These are phyloP conservation scores for Fusarium lateritium DNA, from an alignment of 2,329 filamentous ascomycete genomes.

Conservation along the genomic window DNA sequence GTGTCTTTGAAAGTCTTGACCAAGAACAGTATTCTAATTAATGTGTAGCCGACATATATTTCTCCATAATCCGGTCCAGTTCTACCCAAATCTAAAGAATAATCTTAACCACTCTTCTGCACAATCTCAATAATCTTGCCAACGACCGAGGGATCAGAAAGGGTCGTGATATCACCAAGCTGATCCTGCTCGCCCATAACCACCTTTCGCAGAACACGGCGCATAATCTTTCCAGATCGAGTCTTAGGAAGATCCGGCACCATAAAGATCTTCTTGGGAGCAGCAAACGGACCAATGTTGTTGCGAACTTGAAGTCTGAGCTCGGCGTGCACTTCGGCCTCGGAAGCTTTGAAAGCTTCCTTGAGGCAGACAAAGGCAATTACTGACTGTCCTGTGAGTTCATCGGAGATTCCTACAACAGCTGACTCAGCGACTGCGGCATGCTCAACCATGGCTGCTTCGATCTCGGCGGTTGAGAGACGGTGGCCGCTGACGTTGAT, in stretches of 20 bases:
- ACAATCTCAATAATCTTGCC: slow-evolving; percentile 80
- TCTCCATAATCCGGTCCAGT: background rate
- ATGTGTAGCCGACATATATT: too few relatives aligned
- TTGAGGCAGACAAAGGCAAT: slow-evolving; percentile 94
- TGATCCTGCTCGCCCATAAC: slow-evolving; percentile 94
- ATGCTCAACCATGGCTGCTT: slow-evolving; percentile 93
- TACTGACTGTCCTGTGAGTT: slow-evolving; percentile 92
- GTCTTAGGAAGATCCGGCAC: slow-evolving; percentile 95
- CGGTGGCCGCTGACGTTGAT: slow-evolving; percentile 96
- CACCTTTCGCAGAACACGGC: slow-evolving; percentile 93
- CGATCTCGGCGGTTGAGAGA: slow-evolving; percentile 96
- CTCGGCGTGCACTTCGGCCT: slow-evolving; percentile 83
- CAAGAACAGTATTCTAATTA: too few relatives aligned
- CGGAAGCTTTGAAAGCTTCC: slow-evolving; percentile 60
- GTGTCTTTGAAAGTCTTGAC: too few relatives aligned
- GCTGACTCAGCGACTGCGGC: slow-evolving; percentile 88
- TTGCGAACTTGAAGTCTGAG: slow-evolving; percentile 91
- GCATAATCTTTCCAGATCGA: slow-evolving; percentile 96
- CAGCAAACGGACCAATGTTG: slow-evolving; percentile 93
- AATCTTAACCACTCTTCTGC: slow-evolving; percentile 7
- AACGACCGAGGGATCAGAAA: slow-evolving; percentile 89
- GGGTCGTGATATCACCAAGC: slow-evolving; percentile 88
- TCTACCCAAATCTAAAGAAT: background rate
- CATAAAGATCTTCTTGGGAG: slow-evolving; percentile 89
- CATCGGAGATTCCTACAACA: slow-evolving; percentile 89